Conservation (phyloP, 225 moss, liverwort and hornwort species). For the Pseudisothecium myosuroides region DNA sequence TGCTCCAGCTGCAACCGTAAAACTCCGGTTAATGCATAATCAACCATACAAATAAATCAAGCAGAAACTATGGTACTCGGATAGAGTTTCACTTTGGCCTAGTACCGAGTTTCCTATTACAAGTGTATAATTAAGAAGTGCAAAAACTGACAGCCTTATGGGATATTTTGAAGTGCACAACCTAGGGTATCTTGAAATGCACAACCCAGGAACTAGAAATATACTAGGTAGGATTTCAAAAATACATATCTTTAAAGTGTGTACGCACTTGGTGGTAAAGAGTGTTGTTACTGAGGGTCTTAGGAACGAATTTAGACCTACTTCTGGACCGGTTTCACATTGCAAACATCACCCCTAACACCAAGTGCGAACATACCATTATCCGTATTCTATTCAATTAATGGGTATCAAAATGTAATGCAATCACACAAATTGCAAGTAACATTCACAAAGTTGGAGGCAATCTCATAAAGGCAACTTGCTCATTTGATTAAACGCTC, state of each 20-base stretch:
- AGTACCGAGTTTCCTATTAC: neutral
- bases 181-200: neutral
- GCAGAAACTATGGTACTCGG: neutral
- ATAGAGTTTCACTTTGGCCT: neutral
- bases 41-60: neutral
- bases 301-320: no score
- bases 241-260: neutral
- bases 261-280: no score
- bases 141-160: neutral
- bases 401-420: neutral
- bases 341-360: no score
- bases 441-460: neutral
- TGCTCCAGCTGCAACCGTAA: conserved; percentile 64
- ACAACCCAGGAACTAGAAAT: neutral
- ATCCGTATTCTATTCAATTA: neutral
- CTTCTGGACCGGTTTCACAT: no score
- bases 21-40: neutral
- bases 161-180: no score
- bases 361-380: no score
- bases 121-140: neutral
- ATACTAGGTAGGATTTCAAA: neutral
- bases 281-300: no score
- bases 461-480: neutral
- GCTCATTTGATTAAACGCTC: neutral
- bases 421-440: neutral